These are phyloP conservation scores for Tolypocladium ophioglossoides DNA, from an alignment of 2,329 filamentous ascomycete genomes.

Conservation along the genomic window DNA sequence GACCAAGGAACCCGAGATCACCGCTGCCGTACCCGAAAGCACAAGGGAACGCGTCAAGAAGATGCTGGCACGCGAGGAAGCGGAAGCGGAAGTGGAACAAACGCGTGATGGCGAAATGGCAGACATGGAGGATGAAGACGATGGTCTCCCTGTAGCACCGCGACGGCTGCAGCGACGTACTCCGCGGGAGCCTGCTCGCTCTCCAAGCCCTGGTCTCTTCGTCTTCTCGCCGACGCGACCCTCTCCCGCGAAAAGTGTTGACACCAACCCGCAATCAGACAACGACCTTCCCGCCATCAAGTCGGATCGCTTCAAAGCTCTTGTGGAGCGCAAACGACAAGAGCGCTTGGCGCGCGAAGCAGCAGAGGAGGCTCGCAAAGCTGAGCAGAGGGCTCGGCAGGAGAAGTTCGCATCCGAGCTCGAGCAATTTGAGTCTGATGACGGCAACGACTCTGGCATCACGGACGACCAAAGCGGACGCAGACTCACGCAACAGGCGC, in stretches of 20 bases:
- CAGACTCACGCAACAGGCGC: constrained; percentile 56
- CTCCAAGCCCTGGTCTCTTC: constrained; percentile 38
- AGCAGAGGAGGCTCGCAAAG: constrained; percentile 37
- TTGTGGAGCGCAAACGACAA: constrained; percentile 63
- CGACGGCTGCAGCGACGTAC: constrained; percentile 27
- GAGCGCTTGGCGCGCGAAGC: constrained; percentile 60
- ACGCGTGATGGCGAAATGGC: constrained; percentile 18
- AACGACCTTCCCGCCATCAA: constrained; percentile 35
- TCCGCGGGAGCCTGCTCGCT: constrained; percentile 21
- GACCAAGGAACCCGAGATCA: constrained; percentile 3
- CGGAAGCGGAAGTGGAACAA: constrained; percentile 13
- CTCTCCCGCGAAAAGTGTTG: constrained; percentile 17
- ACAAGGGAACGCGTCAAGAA: constrained; percentile 32
- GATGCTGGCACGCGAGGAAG: constrained; percentile 23
- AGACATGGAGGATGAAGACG: constrained; percentile 27
- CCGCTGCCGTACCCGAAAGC: constrained; percentile 14
- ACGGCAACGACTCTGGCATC: constrained; percentile 38
- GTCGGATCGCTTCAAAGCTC: constrained; percentile 55
- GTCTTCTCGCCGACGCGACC: constrained; percentile 38
- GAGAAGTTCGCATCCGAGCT: constrained; percentile 23
- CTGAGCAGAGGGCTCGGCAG: constrained; percentile 29
- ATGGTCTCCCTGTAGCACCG: constrained; percentile 28
- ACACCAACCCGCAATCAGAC: constrained; percentile 31
- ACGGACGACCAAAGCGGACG: constrained; percentile 53
- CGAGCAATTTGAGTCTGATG: constrained; percentile 23